phyloP scores from a whole-genome alignment of 345 rosid species.

The Populus simonii region DNA sequence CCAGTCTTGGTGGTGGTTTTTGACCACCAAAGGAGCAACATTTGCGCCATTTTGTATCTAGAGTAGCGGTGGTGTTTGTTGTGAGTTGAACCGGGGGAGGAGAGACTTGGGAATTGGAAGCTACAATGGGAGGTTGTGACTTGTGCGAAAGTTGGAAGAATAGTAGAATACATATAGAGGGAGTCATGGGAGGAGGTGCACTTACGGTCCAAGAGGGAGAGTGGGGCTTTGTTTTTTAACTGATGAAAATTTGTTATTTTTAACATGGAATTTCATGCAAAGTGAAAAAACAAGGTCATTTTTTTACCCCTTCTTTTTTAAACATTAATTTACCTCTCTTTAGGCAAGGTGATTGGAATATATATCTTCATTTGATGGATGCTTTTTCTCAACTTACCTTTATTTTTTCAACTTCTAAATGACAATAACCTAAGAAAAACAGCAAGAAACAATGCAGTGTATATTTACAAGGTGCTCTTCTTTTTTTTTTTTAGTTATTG shows the following conservation, averaged over 20 bases:
- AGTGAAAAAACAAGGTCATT: too few relatives aligned
- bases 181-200: not conserved
- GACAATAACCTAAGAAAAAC: too few relatives aligned
- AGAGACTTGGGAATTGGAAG: not conserved
- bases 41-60: constrained; percentile 24
- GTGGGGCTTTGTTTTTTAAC: not conserved
- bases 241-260: not conserved
- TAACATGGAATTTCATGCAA: not conserved
- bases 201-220: not conserved
- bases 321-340: not conserved
- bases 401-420: too few relatives aligned
- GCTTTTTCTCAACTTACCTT: not conserved
- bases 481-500: too few relatives aligned
- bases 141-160: not conserved
- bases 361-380: not conserved
- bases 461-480: too few relatives aligned
- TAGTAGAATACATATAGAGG: not conserved
- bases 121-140: not conserved
- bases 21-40: constrained; percentile 38
- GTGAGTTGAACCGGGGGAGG: too few relatives aligned
- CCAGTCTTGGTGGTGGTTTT: constrained; percentile 2
- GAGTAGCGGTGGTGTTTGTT: not conserved
- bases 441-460: too few relatives aligned
- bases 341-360: not conserved
- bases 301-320: too few relatives aligned